Percentiles rank a stretch among this genome's conserved stretches.
phyloP scores from a whole-genome alignment of 192 early-diverging fungal species.

The Backusella macrospora region DNA sequence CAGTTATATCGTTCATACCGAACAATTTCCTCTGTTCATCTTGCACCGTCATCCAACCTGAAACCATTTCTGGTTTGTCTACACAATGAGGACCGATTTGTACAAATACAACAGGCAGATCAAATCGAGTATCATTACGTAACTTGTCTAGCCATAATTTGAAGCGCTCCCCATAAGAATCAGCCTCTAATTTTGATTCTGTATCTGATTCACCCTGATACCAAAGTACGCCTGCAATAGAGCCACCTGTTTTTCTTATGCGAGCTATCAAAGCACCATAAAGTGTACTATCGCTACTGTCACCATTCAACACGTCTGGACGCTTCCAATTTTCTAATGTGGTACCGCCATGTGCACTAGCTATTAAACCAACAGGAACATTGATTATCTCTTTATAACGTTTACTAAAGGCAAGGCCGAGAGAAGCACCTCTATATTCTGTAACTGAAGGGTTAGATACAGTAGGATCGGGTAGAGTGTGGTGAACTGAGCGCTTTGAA shows the following conservation, averaged over 20 bases:
- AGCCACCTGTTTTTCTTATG: background rate
- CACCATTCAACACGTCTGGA: background rate
- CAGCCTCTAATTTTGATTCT: background rate
- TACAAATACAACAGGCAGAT: conserved; percentile 26
- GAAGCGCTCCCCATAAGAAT: background rate
- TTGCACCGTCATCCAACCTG: conserved; percentile 27
- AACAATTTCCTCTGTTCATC: conserved; percentile 23
- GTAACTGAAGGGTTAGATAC: conserved; percentile 25
- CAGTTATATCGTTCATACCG: background rate
- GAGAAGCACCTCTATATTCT: conserved; percentile 25
- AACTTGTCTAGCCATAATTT: conserved; percentile 1
- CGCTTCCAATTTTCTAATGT: conserved; percentile 30
- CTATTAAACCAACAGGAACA: conserved; percentile 40
- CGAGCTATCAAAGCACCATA: conserved; percentile 37
- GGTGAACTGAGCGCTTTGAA: conserved; percentile 29
- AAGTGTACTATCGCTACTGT: conserved; percentile 5
- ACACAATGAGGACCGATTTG: conserved; percentile 26
- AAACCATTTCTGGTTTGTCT: background rate
- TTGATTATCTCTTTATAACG: background rate
- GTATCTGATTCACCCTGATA: conserved; percentile 44
- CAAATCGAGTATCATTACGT: background rate
- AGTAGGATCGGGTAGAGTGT: conserved; percentile 37
- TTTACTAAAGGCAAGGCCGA: conserved; percentile 25
- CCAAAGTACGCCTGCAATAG: conserved; percentile 38
- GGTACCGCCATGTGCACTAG: conserved; percentile 41